Evolutionary conservation across 495 filamentous ascomycete species (phyloP).

Genomic region (Amniculicola lignicola): DNA sequence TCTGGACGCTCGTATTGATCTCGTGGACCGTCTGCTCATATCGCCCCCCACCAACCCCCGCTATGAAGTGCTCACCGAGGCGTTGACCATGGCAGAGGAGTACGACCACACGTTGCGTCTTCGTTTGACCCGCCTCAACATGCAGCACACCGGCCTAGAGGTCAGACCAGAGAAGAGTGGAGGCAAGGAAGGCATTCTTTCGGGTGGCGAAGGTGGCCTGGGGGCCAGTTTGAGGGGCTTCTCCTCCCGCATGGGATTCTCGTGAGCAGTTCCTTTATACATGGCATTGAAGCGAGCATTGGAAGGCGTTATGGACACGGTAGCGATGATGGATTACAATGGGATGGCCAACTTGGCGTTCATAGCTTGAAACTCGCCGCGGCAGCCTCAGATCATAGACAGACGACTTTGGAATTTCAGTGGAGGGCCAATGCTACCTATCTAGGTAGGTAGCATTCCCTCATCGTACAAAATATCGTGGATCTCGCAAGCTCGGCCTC

Average conservation of each 20-base stretch:
- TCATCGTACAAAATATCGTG: too few species aligned
- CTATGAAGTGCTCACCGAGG: constrained; percentile 61
- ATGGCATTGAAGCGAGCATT: too few species aligned
- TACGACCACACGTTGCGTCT: constrained; percentile 73
- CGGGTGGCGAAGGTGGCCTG: neutral
- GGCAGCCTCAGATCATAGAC: too few species aligned
- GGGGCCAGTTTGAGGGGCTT: constrained; percentile 13
- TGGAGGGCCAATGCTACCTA: too few species aligned
- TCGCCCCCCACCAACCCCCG: constrained; percentile 64
- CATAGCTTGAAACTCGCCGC: too few species aligned
- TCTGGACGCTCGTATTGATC: constrained; percentile 79
- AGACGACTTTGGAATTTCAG: too few species aligned
- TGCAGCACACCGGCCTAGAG: constrained; percentile 71
- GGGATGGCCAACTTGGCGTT: too few species aligned
- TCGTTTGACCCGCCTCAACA: constrained; percentile 69
- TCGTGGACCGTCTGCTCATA: constrained; percentile 72
- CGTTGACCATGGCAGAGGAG: constrained; percentile 61
- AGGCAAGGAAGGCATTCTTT: neutral
- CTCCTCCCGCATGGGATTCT: constrained; percentile 14
- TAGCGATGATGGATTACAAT: too few species aligned
- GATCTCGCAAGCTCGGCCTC: too few species aligned
- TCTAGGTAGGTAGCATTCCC: too few species aligned
- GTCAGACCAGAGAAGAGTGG: constrained; percentile 48
- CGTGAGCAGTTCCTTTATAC: too few species aligned
- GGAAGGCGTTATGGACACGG: too few species aligned